phyloP scores from a whole-genome alignment of 805 yeast genomes.

The Priceomyces fermenticarens region DNA sequence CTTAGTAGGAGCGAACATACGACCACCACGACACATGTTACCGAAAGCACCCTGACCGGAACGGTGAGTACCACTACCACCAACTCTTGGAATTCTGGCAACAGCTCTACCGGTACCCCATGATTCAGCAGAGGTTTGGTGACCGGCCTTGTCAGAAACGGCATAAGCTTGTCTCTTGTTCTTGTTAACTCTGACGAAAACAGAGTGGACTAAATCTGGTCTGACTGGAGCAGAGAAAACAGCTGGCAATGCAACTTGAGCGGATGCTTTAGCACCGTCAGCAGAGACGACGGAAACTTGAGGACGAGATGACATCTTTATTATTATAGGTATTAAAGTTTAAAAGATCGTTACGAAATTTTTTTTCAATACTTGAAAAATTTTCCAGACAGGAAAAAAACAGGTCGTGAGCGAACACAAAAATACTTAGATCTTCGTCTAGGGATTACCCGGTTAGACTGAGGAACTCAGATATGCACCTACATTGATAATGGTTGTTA shows the following conservation, averaged over 20 bases:
- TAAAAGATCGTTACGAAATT: too few relatives aligned
- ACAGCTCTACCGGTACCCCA: constrained; percentile 99
- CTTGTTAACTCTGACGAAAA: constrained; percentile 97
- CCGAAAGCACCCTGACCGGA: constrained; percentile 99
- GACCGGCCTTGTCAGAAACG: constrained; percentile 98
- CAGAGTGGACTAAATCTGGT: constrained; percentile 98
- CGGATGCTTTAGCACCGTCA: constrained; percentile 81
- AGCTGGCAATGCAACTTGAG: constrained; percentile 92
- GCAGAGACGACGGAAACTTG: constrained; percentile 93
- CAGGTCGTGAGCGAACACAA: too few relatives aligned
- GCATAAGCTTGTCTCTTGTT: constrained; percentile 99
- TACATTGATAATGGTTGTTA: too few relatives aligned
- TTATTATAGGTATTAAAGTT: not conserved
- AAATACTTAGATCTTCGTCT: too few relatives aligned
- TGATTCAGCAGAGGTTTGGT: constrained; percentile 99
- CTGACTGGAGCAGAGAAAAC: constrained; percentile 99
- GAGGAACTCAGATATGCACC: too few relatives aligned
- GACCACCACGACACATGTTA: constrained; percentile 99
- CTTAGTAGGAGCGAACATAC: constrained; percentile 99
- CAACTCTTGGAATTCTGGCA: constrained; percentile 99
- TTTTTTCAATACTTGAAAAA: too few relatives aligned
- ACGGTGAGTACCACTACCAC: constrained; percentile 99
- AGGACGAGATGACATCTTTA: constrained; percentile 70
- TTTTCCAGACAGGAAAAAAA: too few relatives aligned
- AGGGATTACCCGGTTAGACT: too few relatives aligned